Evolutionary conservation across 352 stramenopile genomes (phyloP), one percentile per base, ranked within the genome.

Genomic region (Hyaloperonospora brassicae): DNA sequence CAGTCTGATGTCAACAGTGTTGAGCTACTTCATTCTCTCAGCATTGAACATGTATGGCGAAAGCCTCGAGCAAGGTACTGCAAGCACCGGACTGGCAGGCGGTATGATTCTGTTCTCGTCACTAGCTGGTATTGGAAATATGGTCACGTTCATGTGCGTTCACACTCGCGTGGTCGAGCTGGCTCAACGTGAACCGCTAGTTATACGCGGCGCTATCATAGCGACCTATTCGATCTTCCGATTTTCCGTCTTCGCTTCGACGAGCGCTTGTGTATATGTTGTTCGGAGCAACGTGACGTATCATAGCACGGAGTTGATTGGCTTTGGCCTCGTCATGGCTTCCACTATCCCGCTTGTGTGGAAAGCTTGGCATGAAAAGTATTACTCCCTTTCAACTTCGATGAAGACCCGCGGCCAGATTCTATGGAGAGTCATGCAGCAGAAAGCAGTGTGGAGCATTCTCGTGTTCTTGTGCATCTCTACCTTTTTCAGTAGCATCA

Each of bases 391-490:
- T 1, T 64, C 69, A 13, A 75, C 59, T 2, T 52, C 70, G 1
- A 47, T 83, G 52, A 75, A 70, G 49, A 61, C 68, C 5, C 68
- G 65, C 1, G 61, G 55, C 2, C 59, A 66, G 50, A 73, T 79
- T 17, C 52, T 78, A 12, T 79, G 68, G 73, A 72, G 70, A 41
- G 68, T 80, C 52, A 70, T 80, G 64, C 70, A 79, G 51, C 70
- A 80, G 48, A 79, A 76, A 31, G 73, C 70, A 0, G 62, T 80
- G 50, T 80, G 73, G 70, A 68, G 57, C 7, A 64, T 74, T 7
- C 57, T 87, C 12, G 70, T 68, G 38, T 87, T 87, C 57, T 79
- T 82, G 36, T 42, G 36, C 36, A 42, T 42, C 14, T 80, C 72
- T 52, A 71, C 68, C 3, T 44, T 84, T 0, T 79, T 84, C 38